Evolutionary conservation across 2,329 filamentous ascomycete species (phyloP).

Genomic region (Teratosphaeria destructans): DNA sequence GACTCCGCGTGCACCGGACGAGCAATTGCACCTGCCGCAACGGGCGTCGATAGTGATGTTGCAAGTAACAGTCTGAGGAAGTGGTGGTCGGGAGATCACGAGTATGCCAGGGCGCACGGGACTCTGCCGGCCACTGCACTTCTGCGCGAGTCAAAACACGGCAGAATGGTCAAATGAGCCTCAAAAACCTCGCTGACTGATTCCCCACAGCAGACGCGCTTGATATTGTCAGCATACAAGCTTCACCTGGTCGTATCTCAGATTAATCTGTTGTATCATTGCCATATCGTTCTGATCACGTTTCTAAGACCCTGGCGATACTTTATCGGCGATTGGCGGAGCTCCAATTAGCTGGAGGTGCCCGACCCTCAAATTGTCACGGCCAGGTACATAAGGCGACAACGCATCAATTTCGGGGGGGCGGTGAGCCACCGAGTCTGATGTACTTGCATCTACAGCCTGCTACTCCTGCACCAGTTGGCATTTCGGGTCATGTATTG

Average conservation of each 20-base stretch:
- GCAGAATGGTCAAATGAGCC: neutral
- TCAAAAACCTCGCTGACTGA: neutral
- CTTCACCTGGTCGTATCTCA: neutral
- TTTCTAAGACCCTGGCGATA: neutral
- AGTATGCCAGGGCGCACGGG: neutral
- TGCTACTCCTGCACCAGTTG: neutral
- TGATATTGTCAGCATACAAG: neutral
- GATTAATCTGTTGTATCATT: neutral
- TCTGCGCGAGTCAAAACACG: neutral
- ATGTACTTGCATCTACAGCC: neutral
- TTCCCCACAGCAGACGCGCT: neutral
- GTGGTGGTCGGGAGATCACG: neutral
- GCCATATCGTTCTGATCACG: neutral
- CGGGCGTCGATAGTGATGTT: neutral
- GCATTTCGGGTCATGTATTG: neutral
- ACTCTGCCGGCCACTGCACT: neutral
- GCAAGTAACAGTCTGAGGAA: neutral
- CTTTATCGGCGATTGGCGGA: neutral
- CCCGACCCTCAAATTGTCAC: neutral
- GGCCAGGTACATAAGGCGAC: neutral
- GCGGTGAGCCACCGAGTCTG: neutral
- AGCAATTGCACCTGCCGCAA: neutral
- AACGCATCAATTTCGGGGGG: neutral
- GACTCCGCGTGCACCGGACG: neutral
- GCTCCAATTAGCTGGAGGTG: neutral